Percentiles rank a stretch among this genome's conserved stretches.
These are phyloP conservation scores for Pseudisothecium myosuroides DNA, from an alignment of 225 moss, liverwort and hornwort species.

Conservation along the genomic window DNA sequence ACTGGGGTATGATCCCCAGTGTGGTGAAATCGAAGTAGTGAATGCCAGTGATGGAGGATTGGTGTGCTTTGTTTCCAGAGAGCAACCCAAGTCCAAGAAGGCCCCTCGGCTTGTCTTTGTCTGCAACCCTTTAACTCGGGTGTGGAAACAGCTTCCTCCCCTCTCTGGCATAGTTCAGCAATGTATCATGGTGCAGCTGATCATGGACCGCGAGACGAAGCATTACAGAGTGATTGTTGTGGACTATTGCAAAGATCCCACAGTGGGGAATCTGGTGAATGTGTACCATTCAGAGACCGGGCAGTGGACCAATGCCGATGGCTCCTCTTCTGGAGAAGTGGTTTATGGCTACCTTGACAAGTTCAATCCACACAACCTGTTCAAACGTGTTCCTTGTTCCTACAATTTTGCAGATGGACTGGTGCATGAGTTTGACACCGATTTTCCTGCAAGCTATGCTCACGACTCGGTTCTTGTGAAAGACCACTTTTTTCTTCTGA, in stretches of 20 bases:
- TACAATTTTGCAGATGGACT: background rate
- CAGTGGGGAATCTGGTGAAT: background rate
- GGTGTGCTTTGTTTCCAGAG: background rate
- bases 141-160: background rate
- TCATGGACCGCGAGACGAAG: background rate
- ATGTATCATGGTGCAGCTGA: background rate
- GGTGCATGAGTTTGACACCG: background rate
- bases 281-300: background rate
- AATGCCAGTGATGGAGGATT: background rate
- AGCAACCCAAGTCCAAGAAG: background rate
- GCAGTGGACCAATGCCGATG: background rate
- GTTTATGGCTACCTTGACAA: background rate
- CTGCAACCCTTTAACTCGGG: background rate
- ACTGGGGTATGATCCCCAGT: background rate
- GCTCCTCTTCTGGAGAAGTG: background rate
- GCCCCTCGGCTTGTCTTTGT: background rate
- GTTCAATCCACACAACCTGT: rapidly evolving
- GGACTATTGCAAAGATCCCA: background rate
- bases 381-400: background rate
- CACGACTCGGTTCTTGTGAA: background rate
- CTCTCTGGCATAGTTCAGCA: background rate
- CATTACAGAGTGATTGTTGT: background rate
- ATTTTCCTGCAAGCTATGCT: background rate
- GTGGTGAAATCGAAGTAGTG: background rate
- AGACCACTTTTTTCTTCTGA: background rate